A percentile compares a stretch with the other conserved stretches of the same genome.
phyloP scores from a whole-genome alignment of 1,284 basidiomycete genomes.

The Papiliotrema flavescens region DNA sequence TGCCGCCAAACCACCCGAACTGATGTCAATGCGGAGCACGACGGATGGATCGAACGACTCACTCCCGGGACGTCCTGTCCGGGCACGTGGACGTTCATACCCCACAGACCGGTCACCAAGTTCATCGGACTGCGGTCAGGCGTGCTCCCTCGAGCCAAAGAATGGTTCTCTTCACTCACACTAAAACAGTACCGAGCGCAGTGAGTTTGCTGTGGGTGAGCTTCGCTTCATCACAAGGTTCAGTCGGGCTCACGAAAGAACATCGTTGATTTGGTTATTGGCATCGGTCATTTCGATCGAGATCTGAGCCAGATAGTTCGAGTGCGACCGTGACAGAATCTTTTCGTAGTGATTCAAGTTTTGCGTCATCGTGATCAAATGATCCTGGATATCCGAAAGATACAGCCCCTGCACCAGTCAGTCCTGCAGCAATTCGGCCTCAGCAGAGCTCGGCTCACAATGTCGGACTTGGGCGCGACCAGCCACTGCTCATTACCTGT shows the following conservation, averaged over 20 bases:
- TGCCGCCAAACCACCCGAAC: slow-evolving; percentile 79
- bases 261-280: slow-evolving; percentile 99
- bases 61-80: slow-evolving; percentile 62
- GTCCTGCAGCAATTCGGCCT: too few relatives aligned
- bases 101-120: slow-evolving; percentile 71
- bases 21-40: slow-evolving; percentile 8
- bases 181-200: slow-evolving; percentile 93
- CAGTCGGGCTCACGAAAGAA: slow-evolving; percentile 55
- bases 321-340: slow-evolving; percentile 96
- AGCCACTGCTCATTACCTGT: slow-evolving; percentile 96
- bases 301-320: slow-evolving; percentile 98
- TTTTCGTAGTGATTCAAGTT: slow-evolving; percentile 99
- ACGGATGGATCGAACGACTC: slow-evolving; percentile 15
- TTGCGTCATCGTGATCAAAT: slow-evolving; percentile 99
- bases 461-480: slow-evolving; percentile 95
- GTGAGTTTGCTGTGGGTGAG: slow-evolving; percentile 76
- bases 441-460: slow-evolving; percentile 56
- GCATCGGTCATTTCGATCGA: slow-evolving; percentile 99
- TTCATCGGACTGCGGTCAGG: slow-evolving; percentile 70
- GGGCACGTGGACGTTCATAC: slow-evolving; percentile 60
- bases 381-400: slow-evolving; percentile 93
- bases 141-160: background rate
- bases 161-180: slow-evolving; percentile 53
- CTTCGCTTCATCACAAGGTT: background rate
- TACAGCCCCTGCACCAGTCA: slow-evolving; percentile 68